These are phyloP conservation scores for Passalora sequoiae DNA, from an alignment of 2,329 filamentous ascomycete species.

Conservation along the genomic window DNA sequence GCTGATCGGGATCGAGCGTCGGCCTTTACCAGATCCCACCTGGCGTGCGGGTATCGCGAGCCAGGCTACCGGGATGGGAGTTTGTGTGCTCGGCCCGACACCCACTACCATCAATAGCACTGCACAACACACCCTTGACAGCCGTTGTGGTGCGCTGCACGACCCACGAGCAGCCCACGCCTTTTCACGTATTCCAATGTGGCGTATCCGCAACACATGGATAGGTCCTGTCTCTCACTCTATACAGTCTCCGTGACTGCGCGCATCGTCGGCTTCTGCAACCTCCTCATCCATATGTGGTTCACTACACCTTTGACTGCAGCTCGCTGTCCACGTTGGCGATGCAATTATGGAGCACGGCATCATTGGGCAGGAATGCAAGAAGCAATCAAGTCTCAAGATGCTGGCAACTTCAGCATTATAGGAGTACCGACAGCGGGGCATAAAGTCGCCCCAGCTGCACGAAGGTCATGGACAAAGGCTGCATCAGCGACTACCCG, in stretches of 20 bases:
- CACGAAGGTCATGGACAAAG: not conserved
- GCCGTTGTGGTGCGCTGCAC: not conserved
- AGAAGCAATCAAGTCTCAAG: not conserved
- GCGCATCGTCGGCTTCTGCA: not conserved
- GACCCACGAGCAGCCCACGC: slow-evolving; percentile 1
- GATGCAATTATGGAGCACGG: not conserved
- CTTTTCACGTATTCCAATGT: not conserved
- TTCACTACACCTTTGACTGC: not conserved
- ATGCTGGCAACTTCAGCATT: too few species aligned
- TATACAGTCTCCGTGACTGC: not conserved
- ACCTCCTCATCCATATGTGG: not conserved
- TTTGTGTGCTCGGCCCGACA: not conserved
- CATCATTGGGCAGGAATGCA: slow-evolving; percentile 2
- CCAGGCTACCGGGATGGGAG: not conserved
- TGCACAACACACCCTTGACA: not conserved
- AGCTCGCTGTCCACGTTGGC: not conserved
- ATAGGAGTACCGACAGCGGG: not conserved
- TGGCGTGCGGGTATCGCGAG: not conserved
- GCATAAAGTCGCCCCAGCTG: not conserved
- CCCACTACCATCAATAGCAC: not conserved
- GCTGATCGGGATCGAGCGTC: not conserved
- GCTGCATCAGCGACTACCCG: not conserved
- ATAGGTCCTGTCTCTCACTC: not conserved
- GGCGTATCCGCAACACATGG: not conserved
- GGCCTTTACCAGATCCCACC: not conserved